Percentiles rank a stretch among this genome's conserved stretches.
phyloP scores from a whole-genome alignment of 441 rosid genomes.

The Breynia disticha region DNA sequence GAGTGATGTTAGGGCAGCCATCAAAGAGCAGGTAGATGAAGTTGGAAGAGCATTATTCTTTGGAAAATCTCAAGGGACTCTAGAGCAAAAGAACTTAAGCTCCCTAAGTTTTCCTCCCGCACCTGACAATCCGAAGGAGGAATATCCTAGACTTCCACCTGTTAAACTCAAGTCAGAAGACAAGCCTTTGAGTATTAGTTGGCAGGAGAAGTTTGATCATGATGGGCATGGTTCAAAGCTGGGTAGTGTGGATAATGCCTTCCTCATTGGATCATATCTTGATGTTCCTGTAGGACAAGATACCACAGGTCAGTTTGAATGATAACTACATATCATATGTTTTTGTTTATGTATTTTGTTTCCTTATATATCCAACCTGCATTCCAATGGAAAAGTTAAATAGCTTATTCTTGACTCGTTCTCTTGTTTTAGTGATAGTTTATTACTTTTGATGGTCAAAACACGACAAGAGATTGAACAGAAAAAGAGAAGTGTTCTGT shows the following conservation, averaged over 20 bases:
- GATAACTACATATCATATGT: not conserved
- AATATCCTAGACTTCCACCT: constrained; percentile 75
- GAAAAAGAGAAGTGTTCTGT: too few species aligned
- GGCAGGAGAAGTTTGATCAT: constrained; percentile 77
- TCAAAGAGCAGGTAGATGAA: constrained; percentile 79
- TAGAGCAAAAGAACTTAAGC: constrained; percentile 36
- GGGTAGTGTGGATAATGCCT: constrained; percentile 42
- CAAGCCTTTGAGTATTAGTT: constrained; percentile 47
- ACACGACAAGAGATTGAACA: too few species aligned
- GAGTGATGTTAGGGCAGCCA: constrained; percentile 44
- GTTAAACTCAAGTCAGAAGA: constrained; percentile 89
- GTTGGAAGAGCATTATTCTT: constrained; percentile 58
- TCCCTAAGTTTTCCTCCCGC: constrained; percentile 35
- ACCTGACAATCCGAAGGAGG: constrained; percentile 60
- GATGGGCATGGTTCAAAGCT: constrained; percentile 45
- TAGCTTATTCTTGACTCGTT: too few species aligned
- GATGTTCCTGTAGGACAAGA: constrained; percentile 95
- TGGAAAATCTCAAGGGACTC: constrained; percentile 46
- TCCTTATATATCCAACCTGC: too few species aligned
- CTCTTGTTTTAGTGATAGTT: too few species aligned
- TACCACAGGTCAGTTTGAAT: constrained; percentile 57
- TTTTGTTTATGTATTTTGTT: too few species aligned
- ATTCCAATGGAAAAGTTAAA: too few species aligned
- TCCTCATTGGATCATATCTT: constrained; percentile 66
- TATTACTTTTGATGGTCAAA: too few species aligned